Conservation (phyloP, 345 rosid genomes). For the Gossypium mustelinum region DNA sequence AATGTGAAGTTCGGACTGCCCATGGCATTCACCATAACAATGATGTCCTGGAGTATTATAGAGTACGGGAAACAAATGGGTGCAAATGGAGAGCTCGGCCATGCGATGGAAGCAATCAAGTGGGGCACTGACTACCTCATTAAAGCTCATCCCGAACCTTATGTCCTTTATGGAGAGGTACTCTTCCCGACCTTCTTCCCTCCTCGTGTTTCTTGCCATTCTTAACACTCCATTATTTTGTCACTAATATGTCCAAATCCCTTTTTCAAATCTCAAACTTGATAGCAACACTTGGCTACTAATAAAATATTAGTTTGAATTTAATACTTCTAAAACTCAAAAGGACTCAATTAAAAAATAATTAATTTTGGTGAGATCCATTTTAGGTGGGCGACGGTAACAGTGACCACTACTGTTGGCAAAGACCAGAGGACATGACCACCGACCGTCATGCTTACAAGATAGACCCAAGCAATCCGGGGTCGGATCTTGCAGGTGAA, state of each 20-base stretch:
- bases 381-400: constrained; percentile 94
- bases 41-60: constrained; percentile 98
- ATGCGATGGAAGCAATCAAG: constrained; percentile 83
- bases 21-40: constrained; percentile 95
- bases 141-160: constrained; percentile 91
- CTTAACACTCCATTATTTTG: not conserved
- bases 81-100: constrained; percentile 65
- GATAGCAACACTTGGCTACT: not conserved
- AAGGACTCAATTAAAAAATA: not conserved
- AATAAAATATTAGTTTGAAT: not conserved
- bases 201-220: not conserved
- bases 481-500: constrained; percentile 98
- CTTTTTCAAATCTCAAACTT: not conserved
- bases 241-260: not conserved
- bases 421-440: constrained; percentile 99
- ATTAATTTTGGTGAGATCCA: not conserved
- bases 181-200: not conserved
- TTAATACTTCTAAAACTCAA: not conserved
- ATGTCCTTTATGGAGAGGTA: constrained; percentile 97
- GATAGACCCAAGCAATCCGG: constrained; percentile 90
- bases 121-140: constrained; percentile 98
- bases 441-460: constrained; percentile 86
- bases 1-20: constrained; percentile 98
- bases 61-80: constrained; percentile 86
- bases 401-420: constrained; percentile 99